Percentiles rank a stretch among this genome's conserved stretches.
phyloP scores from a whole-genome alignment of 2,329 filamentous ascomycete genomes.

The Scytalidium lignicola region DNA sequence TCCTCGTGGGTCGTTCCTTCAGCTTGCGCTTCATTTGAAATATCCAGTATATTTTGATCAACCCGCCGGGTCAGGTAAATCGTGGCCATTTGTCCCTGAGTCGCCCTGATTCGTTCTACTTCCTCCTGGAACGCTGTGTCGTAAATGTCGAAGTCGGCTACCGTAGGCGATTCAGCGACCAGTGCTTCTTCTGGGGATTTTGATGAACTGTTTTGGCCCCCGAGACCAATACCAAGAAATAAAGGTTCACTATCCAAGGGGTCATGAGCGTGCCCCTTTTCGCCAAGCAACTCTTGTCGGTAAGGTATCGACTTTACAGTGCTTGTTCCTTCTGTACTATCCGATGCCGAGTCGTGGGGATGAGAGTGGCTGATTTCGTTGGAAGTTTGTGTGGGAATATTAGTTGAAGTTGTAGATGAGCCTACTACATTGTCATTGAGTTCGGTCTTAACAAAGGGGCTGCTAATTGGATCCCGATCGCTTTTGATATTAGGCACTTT shows the following conservation, averaged over 20 bases:
- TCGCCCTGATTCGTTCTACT: slow-evolving; percentile 62
- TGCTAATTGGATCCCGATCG: too few relatives aligned
- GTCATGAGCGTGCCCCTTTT: slow-evolving; percentile 60
- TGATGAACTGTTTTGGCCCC: slow-evolving; percentile 42
- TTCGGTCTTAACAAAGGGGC: too few relatives aligned
- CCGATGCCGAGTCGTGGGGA: too few relatives aligned
- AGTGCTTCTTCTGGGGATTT: slow-evolving; percentile 31
- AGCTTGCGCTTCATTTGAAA: slow-evolving; percentile 13
- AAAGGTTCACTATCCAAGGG: slow-evolving; percentile 56
- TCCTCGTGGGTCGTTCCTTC: slow-evolving; percentile 3
- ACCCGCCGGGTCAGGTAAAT: slow-evolving; percentile 53
- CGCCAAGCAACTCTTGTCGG: slow-evolving; percentile 34
- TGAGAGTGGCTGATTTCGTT: too few relatives aligned
- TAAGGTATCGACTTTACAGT: slow-evolving; percentile 7
- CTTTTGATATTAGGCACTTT: too few relatives aligned
- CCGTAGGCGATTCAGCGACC: slow-evolving; percentile 79
- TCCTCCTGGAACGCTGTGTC: slow-evolving; percentile 83
- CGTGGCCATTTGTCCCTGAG: slow-evolving; percentile 42
- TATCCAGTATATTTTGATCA: slow-evolving; percentile 30
- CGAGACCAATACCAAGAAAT: slow-evolving; percentile 73
- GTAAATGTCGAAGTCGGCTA: slow-evolving; percentile 82
- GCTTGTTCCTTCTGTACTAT: too few relatives aligned
- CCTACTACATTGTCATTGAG: too few relatives aligned
- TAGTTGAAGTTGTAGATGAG: too few relatives aligned
- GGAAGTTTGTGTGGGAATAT: too few relatives aligned